phyloP scores from a whole-genome alignment of 768 basidiomycete species.

The Rhodotorula paludigena region DNA sequence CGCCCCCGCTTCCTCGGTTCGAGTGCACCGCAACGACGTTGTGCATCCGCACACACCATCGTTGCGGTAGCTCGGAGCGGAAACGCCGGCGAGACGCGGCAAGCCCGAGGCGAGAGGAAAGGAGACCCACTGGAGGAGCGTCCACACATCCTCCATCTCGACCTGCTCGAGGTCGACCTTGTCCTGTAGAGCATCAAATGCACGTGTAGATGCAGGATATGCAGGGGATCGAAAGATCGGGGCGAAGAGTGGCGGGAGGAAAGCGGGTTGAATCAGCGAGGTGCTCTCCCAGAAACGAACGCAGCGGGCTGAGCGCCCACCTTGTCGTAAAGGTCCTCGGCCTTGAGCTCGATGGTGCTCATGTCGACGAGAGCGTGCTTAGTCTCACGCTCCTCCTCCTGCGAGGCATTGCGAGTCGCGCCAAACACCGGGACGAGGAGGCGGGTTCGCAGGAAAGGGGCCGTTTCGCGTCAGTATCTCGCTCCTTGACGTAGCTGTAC shows the following conservation, averaged over 20 bases:
- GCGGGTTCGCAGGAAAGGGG: neutral
- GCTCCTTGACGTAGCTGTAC: too few species aligned
- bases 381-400: slow-evolving; percentile 37
- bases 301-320: neutral
- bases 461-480: neutral
- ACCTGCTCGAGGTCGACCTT: slow-evolving; percentile 98
- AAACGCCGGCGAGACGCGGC: neutral
- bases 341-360: slow-evolving; percentile 81
- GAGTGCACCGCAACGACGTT: neutral
- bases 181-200: slow-evolving; percentile 51
- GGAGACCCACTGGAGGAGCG: slow-evolving; percentile 64
- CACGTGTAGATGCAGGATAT: neutral
- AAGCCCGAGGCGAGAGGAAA: neutral
- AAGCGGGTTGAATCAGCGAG: neutral
- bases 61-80: too few species aligned
- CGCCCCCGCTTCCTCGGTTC: neutral
- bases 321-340: slow-evolving; percentile 62
- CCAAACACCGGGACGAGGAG: neutral
- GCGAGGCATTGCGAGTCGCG: neutral
- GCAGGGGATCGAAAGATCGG: neutral
- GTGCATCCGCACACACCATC: neutral
- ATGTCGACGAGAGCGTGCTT: slow-evolving; percentile 75
- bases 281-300: neutral
- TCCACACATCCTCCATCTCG: slow-evolving; percentile 93
- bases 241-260: neutral